Evolutionary conservation across 768 basidiomycete species (phyloP).

Genomic region (Tricholoma saponaceum): DNA sequence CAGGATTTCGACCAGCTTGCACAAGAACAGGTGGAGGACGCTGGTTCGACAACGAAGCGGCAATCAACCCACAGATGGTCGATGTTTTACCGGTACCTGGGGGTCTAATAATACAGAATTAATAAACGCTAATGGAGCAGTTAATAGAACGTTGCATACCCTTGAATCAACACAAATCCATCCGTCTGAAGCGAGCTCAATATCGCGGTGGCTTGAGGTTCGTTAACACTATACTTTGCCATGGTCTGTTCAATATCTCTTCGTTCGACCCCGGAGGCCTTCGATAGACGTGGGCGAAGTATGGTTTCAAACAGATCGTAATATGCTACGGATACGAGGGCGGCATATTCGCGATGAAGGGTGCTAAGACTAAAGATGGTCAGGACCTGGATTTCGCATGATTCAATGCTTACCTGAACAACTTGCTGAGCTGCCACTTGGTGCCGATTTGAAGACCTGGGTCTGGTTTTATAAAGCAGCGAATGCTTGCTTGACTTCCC

Average conservation of each 20-base stretch:
- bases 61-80: conserved; percentile 93
- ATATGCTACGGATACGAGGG: conserved; percentile 76
- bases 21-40: conserved; percentile 51
- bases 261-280: conserved; percentile 37
- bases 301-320: conserved; percentile 76
- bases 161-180: conserved; percentile 93
- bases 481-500: conserved; percentile 55
- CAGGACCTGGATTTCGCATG: background rate
- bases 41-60: conserved; percentile 69
- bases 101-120: conserved; percentile 48
- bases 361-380: conserved; percentile 69
- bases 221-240: conserved; percentile 72
- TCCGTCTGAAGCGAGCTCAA: conserved; percentile 61
- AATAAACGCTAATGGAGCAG: background rate
- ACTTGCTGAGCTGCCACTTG: conserved; percentile 72
- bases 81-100: conserved; percentile 99
- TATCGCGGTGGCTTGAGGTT: conserved; percentile 92
- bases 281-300: conserved; percentile 60
- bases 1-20: conserved; percentile 34
- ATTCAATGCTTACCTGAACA: conserved; percentile 62
- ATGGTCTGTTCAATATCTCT: conserved; percentile 63
- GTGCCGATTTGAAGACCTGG: conserved; percentile 62
- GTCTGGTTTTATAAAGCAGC: conserved; percentile 49
- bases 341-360: conserved; percentile 87
- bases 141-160: conserved; percentile 42